phyloP scores from a whole-genome alignment of 176 grass and related monocot genomes.

The barley (Hordeum vulgare) region MorexV3_pseudomolecules_assembly NC_058518.1:371631117-371631616 shows the following conservation, averaged over 20 bases:
- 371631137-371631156: slow-evolving; percentile 50
- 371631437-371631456: slow-evolving; percentile 85
- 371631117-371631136: slow-evolving; percentile 90
- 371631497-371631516: neutral
- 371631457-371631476: slow-evolving; percentile 88
- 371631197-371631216: slow-evolving; percentile 14
- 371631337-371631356: slow-evolving; percentile 13
- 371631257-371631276: slow-evolving; percentile 96
- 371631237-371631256: slow-evolving; percentile 97
- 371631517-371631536: neutral
- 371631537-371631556: slow-evolving; percentile 16
- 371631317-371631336: neutral
- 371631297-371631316: slow-evolving; percentile 17
- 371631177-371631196: slow-evolving; percentile 14
- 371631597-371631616: neutral
- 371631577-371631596: neutral
- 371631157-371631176: slow-evolving; percentile 34
- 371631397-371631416: slow-evolving; percentile 72
- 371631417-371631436: slow-evolving; percentile 85
- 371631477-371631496: slow-evolving; percentile 12
- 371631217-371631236: slow-evolving; percentile 79
- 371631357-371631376: neutral
- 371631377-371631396: slow-evolving; percentile 82
- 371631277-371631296: slow-evolving; percentile 29
- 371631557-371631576: neutral